These are phyloP conservation scores for Tanozyma kutaoensis DNA, from an alignment of 805 yeast species.

Conservation along the genomic window DNA sequence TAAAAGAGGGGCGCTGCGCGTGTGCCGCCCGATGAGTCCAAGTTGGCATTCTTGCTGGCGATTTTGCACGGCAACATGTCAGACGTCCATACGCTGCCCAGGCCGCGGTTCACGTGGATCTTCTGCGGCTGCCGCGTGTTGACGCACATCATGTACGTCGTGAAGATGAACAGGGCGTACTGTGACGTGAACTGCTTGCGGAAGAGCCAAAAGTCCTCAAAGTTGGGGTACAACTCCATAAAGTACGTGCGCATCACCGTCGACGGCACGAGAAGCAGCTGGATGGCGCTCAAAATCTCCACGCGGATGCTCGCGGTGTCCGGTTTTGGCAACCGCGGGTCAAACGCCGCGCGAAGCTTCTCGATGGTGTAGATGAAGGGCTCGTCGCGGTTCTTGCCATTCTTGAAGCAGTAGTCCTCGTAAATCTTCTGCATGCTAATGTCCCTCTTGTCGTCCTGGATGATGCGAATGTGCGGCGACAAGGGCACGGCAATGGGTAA, in stretches of 20 bases:
- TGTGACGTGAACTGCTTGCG: slow-evolving; percentile 90
- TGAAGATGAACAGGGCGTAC: slow-evolving; percentile 84
- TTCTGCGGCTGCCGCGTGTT: slow-evolving; percentile 90
- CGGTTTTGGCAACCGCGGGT: slow-evolving; percentile 87
- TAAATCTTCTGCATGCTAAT: slow-evolving; percentile 71
- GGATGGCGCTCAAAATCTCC: slow-evolving; percentile 85
- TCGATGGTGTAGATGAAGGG: slow-evolving; percentile 80
- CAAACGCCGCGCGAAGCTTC: slow-evolving; percentile 83
- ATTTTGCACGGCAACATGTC: slow-evolving; percentile 91
- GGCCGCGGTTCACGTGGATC: slow-evolving; percentile 64
- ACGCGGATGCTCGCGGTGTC: slow-evolving; percentile 80
- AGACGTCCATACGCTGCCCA: slow-evolving; percentile 86
- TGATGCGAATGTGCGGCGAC: slow-evolving; percentile 85
- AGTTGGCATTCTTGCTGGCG: slow-evolving; percentile 37
- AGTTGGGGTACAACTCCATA: slow-evolving; percentile 51
- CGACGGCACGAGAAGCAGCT: slow-evolving; percentile 74
- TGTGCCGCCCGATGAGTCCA: slow-evolving; percentile 33
- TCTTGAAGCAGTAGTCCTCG: slow-evolving; percentile 71
- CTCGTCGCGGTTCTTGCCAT: slow-evolving; percentile 69
- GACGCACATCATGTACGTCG: slow-evolving; percentile 90
- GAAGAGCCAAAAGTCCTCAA: slow-evolving; percentile 95
- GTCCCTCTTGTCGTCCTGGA: slow-evolving; percentile 70
- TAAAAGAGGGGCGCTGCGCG: slow-evolving; percentile 74
- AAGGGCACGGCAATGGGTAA: slow-evolving; percentile 87
- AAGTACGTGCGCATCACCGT: slow-evolving; percentile 75